Base-by-base conservation (phyloP, 2,329 filamentous ascomycete species). In the Trichoderma guizhouense region DNA sequence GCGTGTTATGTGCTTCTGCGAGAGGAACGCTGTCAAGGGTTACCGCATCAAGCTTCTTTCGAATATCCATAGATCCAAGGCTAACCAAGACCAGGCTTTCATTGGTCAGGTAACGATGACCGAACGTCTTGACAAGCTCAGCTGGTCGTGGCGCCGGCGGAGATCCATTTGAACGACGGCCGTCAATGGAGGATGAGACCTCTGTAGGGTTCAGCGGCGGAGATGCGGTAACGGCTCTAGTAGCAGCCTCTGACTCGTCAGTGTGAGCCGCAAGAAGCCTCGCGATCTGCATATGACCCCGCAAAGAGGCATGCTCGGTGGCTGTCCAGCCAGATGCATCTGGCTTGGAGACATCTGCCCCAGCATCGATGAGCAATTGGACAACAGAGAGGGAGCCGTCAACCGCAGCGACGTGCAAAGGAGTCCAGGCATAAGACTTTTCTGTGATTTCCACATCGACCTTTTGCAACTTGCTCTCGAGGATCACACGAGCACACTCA, bases 311-410 rank as follows among this genome's bases (percentile, higher is more conserved):
- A 80, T 99, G 96, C 79, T 99, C 96, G 79, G 92, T 94, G 1
- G 95, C 92, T 3, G 93, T 96, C 96, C 96, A 99, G 9, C 95
- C 95, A 58, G 94, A 98, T 0, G 91, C 92, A 80, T 99, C 96
- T 7, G 86, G 84, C 72, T 88, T 90, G 71, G 91, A 90, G 3
- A 94, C 83, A 72, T 97, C 89, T 0, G 94, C 93, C 1, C 93
- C 93, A 26, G 92, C 91, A 63, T 91, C 88, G 53, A 97, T 88
- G 5, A 99, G 86, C 28, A 96, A 85, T 77, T 94, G 87, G 0
- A 93, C 93, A 53, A 97, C 89, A 0, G 87, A 82, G 12, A 94
- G 81, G 74, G 94, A 92, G 0, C 95, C 95, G 78, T 99, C 95
- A 3, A 98, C 95, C 69, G 92, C 93, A 11, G 95, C 93, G 74